phyloP scores from a whole-genome alignment of 2,329 filamentous ascomycete species.

The Aureobasidium sp. region DNA sequence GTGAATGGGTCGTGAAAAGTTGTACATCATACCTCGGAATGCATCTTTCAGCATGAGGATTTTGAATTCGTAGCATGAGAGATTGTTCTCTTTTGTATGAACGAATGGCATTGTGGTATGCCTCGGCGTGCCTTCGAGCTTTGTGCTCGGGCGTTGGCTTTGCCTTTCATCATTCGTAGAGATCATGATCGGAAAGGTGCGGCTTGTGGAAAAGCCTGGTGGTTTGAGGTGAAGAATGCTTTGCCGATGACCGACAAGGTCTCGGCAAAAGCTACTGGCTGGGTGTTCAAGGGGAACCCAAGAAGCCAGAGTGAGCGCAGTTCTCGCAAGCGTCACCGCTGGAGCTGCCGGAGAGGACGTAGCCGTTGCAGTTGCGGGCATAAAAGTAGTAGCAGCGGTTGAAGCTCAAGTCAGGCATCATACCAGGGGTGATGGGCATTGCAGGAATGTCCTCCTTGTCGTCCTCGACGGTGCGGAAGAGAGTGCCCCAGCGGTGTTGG shows the following conservation, averaged over 20 bases:
- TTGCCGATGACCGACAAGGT: not conserved
- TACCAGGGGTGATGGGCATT: slow-evolving; percentile 15
- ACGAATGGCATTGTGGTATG: not conserved
- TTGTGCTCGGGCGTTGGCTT: not conserved
- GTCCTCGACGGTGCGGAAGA: slow-evolving; percentile 15
- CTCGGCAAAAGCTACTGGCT: not conserved
- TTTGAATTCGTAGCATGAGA: not conserved
- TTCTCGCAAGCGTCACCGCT: slow-evolving; percentile 28
- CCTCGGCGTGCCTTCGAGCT: slow-evolving; percentile 11
- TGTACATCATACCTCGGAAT: not conserved
- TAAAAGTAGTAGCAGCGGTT: slow-evolving; percentile 30
- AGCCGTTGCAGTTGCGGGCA: slow-evolving; percentile 29
- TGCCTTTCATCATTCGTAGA: slow-evolving; percentile 7
- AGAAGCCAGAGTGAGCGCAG: slow-evolving; percentile 18
- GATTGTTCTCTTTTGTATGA: not conserved
- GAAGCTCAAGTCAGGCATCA: slow-evolving; percentile 24
- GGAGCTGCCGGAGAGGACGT: slow-evolving; percentile 25
- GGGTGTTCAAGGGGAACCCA: slow-evolving; percentile 17
- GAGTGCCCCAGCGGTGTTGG: slow-evolving; percentile 16
- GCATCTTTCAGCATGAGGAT: slow-evolving; percentile 13
- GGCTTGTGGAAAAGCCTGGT: not conserved
- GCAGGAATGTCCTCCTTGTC: slow-evolving; percentile 17
- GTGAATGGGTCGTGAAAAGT: not conserved
- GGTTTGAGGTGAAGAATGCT: not conserved
- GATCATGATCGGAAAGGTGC: slow-evolving; percentile 1